phyloP scores from a whole-genome alignment of 208 protist genomes.

The Trichomonas tenax region DNA sequence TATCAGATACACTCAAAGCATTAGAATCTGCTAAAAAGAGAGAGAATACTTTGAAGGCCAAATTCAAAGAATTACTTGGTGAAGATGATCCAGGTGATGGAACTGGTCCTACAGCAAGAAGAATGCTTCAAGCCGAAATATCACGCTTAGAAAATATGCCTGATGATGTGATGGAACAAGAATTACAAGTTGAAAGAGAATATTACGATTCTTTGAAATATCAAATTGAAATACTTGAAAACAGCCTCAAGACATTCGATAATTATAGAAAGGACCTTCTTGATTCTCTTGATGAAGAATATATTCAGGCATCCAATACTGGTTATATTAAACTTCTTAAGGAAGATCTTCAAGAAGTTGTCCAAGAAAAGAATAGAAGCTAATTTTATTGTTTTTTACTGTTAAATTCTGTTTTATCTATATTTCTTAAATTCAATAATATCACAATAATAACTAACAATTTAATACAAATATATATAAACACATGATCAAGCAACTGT shows the following conservation, averaged over 20 bases:
- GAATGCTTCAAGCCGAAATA: not conserved
- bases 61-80: not conserved
- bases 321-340: not conserved
- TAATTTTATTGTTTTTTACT: not conserved
- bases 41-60: not conserved
- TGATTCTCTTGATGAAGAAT: not conserved
- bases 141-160: too few species aligned
- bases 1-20: not conserved
- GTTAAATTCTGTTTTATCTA: too few species aligned
- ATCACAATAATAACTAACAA: too few species aligned
- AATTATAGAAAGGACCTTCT: not conserved
- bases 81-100: conserved; percentile 17
- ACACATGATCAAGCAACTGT: too few species aligned
- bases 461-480: too few species aligned
- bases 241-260: not conserved
- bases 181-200: not conserved
- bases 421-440: too few species aligned
- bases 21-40: not conserved
- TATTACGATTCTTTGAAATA: not conserved
- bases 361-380: not conserved
- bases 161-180: not conserved
- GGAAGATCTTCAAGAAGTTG: not conserved
- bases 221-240: not conserved
- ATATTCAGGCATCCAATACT: not conserved
- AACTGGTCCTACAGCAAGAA: not conserved